These are phyloP conservation scores for Rhizopogon sp. DNA, from an alignment of 768 basidiomycete species.

Conservation along the genomic window DNA sequence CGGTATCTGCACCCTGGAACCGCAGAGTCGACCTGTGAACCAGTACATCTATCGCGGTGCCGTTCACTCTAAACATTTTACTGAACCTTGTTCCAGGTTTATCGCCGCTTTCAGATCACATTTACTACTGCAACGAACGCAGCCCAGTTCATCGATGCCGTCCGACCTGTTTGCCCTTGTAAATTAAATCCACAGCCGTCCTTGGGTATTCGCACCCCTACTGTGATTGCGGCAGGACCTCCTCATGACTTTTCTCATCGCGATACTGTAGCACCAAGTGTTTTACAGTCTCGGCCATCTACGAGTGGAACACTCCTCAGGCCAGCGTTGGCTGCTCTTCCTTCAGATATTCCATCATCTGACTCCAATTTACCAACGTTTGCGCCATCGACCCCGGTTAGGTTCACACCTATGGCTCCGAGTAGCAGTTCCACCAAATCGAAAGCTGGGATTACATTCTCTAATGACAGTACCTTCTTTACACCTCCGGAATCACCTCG, in stretches of 20 bases:
- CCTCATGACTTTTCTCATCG: constrained; percentile 10
- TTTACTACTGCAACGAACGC: constrained; percentile 49
- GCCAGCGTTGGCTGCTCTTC: not conserved
- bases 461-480: constrained; percentile 22
- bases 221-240: constrained; percentile 6
- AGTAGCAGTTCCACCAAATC: not conserved
- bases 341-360: not conserved
- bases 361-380: not conserved
- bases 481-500: constrained; percentile 21
- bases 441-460: too few relatives aligned
- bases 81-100: constrained; percentile 38
- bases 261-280: constrained; percentile 6
- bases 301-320: not conserved
- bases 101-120: constrained; percentile 73
- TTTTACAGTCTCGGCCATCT: constrained; percentile 4
- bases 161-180: constrained; percentile 71
- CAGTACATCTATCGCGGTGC: constrained; percentile 19
- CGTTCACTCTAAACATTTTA: not conserved
- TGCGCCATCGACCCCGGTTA: constrained; percentile 3
- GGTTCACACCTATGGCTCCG: constrained; percentile 6
- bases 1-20: constrained; percentile 59
- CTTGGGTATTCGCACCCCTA: constrained; percentile 13
- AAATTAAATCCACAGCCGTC: constrained; percentile 44
- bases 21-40: constrained; percentile 19
- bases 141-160: constrained; percentile 53